Base-by-base conservation (phyloP, 2,329 filamentous ascomycete species). In the Arthroderma uncinatum region DNA sequence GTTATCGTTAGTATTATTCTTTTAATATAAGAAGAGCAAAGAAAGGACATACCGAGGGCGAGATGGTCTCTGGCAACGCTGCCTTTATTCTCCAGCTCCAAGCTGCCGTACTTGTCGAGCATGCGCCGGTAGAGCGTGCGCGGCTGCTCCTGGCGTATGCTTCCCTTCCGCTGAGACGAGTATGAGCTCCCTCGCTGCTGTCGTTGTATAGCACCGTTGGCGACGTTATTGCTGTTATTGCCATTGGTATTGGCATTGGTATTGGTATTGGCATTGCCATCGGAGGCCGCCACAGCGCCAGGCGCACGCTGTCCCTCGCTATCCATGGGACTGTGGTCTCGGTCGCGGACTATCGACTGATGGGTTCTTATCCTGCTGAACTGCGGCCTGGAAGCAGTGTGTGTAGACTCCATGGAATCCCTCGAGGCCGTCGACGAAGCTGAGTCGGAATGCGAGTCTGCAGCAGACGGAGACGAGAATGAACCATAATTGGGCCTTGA, bases 11-110 rank as follows among this genome's bases (percentile, higher is more conserved):
- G 40, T 2, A 23, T 14, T 21, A 37, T 23, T 16, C 7, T 30
- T 16, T 34, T 34, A 16, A 48, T 56, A 53, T 58, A 48, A 62
- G 50, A 57, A 58, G 28, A 9, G 3, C 23, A 47, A 50, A 47
- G 47, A 37, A 21, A 42, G 36, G 42, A 42, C 57, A 62, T 72
- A 83, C 80, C 80, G 44, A 85, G 65, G 19, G 82, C 82, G 44
- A 85, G 72, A 72, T 85, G 82, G 67, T 85, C 82, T 62, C 82
- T 71, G 34, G 82, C 82, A 21, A 84, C 81, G 63, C 80, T 83
- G 14, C 82, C 82, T 66, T 84, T 84, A 62, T 85, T 85, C 62
- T 85, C 82, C 54, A 85, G 68, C 65, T 84, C 82, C 33, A 85
- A 71, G 59, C 76, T 79, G 16, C 82, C 82, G 62, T 82, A 85